Conservation (phyloP, 192 early-diverging fungal genomes). For the Kickxella alabastrina region DNA sequence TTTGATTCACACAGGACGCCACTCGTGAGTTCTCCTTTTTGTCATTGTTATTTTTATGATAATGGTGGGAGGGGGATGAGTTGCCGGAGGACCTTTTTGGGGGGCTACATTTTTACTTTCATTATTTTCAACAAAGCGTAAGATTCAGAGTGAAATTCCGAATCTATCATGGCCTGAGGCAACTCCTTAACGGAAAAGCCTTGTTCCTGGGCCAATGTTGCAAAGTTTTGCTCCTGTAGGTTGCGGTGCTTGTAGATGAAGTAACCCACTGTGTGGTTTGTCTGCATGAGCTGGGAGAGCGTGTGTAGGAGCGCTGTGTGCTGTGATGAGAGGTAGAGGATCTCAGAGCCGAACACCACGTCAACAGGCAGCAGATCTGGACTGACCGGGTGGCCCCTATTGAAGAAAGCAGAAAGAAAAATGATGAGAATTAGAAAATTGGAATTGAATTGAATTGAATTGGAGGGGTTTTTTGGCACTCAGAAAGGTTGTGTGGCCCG, state of each 20-base stretch:
- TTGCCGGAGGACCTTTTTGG: too few relatives aligned
- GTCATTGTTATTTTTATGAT: too few relatives aligned
- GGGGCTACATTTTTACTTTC: slow-evolving; percentile 17
- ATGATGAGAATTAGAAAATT: too few relatives aligned
- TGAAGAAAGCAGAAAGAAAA: slow-evolving; percentile 4
- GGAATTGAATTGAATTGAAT: too few relatives aligned
- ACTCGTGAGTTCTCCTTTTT: too few relatives aligned
- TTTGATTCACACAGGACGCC: too few relatives aligned
- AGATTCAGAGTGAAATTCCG: slow-evolving; percentile 11
- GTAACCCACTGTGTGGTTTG: slow-evolving; percentile 4
- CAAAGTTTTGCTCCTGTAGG: slow-evolving; percentile 9
- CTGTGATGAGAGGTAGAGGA: slow-evolving; percentile 19
- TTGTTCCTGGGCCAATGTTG: neutral
- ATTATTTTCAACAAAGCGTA: slow-evolving; percentile 16
- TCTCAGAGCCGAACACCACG: slow-evolving; percentile 25
- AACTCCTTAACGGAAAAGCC: slow-evolving; percentile 11
- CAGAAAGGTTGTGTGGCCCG: too few relatives aligned
- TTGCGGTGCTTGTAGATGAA: slow-evolving; percentile 25
- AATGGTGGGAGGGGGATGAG: too few relatives aligned
- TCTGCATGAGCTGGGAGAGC: slow-evolving; percentile 12
- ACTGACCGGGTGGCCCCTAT: neutral
- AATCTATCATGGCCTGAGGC: neutral
- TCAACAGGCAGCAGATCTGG: neutral
- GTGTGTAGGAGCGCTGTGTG: slow-evolving; percentile 10
- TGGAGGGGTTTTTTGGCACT: too few relatives aligned